A percentile compares a stretch with the other conserved stretches of the same genome.
Conservation (phyloP, 139 green algal species). For the Chlorella sp. region DNA sequence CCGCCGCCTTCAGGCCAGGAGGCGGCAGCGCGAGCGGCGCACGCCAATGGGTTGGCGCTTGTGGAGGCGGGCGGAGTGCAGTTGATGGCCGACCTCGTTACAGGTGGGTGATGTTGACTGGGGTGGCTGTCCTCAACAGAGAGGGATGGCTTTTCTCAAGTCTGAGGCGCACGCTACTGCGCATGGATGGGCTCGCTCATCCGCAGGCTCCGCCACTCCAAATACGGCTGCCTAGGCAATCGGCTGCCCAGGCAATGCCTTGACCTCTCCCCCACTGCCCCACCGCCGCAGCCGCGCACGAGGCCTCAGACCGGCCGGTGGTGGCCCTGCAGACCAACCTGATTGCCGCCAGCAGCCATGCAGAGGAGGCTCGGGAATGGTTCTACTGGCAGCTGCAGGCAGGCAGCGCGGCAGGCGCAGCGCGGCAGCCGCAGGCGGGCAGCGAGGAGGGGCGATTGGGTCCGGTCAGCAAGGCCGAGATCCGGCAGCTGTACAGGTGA, state of each 20-base stretch:
- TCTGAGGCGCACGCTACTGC: too few species aligned
- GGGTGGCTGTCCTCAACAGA: not conserved
- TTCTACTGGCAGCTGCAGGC: slow-evolving; percentile 42
- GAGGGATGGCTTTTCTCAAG: too few species aligned
- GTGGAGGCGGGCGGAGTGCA: slow-evolving; percentile 73
- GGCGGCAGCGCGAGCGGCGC: slow-evolving; percentile 29
- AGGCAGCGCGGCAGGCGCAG: not conserved
- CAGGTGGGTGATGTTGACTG: slow-evolving; percentile 27
- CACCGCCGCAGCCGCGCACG: slow-evolving; percentile 63
- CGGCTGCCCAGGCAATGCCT: too few species aligned
- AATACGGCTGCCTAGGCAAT: too few species aligned
- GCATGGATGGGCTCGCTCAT: too few species aligned
- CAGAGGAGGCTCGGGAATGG: slow-evolving; percentile 77
- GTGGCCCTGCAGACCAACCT: slow-evolving; percentile 65
- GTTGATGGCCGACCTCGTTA: slow-evolving; percentile 86
- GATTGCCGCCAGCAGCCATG: slow-evolving; percentile 56
- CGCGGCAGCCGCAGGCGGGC: too few species aligned
- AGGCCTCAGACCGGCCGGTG: slow-evolving; percentile 60
- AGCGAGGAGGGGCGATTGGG: slow-evolving; percentile 47
- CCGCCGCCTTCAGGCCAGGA: not conserved
- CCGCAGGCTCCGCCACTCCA: too few species aligned
- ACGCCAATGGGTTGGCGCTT: slow-evolving; percentile 71
- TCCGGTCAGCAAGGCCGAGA: slow-evolving; percentile 76
- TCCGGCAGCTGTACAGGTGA: slow-evolving; percentile 58
- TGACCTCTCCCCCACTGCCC: too few species aligned